Evolutionary conservation across 176 grass and related monocot genomes (phyloP).

Genomic region (Cenchrus fungigraminus): DNA sequence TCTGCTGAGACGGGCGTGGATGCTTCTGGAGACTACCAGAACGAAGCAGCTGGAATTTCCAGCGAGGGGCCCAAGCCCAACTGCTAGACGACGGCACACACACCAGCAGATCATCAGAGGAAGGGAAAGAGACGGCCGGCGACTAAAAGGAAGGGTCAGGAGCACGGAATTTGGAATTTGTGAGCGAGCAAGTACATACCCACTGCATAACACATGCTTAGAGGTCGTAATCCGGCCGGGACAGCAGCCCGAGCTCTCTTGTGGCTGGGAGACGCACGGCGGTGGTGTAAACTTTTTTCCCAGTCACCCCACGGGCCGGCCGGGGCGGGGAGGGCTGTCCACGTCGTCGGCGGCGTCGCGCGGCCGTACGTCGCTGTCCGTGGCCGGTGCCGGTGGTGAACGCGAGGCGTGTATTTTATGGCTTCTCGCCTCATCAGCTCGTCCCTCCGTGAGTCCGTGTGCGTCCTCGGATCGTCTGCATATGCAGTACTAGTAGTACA

Average conservation of each 20-base stretch:
- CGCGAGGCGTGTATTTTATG: neutral
- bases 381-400: neutral
- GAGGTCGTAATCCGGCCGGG: neutral
- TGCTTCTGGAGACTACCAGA: neutral
- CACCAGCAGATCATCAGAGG: too few relatives aligned
- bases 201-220: neutral
- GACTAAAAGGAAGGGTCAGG: too few relatives aligned
- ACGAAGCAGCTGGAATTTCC: neutral
- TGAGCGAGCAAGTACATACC: neutral
- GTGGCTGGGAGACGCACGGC: conserved; percentile 34
- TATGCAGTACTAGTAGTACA: neutral
- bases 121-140: neutral
- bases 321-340: neutral
- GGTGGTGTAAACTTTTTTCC: neutral
- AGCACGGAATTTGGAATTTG: neutral
- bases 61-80: neutral
- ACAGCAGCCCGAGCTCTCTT: neutral
- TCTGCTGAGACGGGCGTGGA: neutral
- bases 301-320: neutral
- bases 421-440: neutral
- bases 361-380: conserved; percentile 22
- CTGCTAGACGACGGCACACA: neutral
- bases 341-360: neutral
- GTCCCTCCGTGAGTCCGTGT: too few relatives aligned
- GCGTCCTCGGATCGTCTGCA: neutral